Conservation (phyloP, 1,139 yeast species). For the Pichia sp. region DNA sequence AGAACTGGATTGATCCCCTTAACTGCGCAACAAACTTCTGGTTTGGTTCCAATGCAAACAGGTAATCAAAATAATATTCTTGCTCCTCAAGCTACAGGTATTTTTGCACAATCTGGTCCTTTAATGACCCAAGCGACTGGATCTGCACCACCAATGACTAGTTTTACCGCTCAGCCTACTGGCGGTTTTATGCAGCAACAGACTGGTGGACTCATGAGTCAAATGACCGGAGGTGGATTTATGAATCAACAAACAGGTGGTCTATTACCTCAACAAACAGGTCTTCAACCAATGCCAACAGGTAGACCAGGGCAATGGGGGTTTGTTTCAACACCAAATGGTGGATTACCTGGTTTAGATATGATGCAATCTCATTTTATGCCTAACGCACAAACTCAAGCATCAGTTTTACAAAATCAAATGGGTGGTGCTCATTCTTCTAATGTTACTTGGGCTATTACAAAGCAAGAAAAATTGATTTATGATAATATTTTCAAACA, state of each 20-base stretch:
- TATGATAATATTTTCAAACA: slow-evolving; percentile 85
- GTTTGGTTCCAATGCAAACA: slow-evolving; percentile 41
- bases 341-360: slow-evolving; percentile 69
- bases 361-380: slow-evolving; percentile 70
- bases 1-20: slow-evolving; percentile 27
- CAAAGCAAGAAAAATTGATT: slow-evolving; percentile 77
- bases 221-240: slow-evolving; percentile 29
- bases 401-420: slow-evolving; percentile 38
- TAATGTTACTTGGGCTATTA: slow-evolving; percentile 66
- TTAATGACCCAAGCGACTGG: slow-evolving; percentile 23
- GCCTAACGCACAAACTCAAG: slow-evolving; percentile 44
- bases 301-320: slow-evolving; percentile 85
- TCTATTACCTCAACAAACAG: slow-evolving; percentile 36
- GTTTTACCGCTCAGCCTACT: slow-evolving; percentile 26
- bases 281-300: slow-evolving; percentile 47
- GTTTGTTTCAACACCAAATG: slow-evolving; percentile 63
- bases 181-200: slow-evolving; percentile 27
- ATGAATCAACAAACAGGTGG: slow-evolving; percentile 35
- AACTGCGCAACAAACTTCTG: slow-evolving; percentile 28
- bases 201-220: slow-evolving; percentile 15
- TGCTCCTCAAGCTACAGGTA: slow-evolving; percentile 31
- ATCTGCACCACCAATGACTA: slow-evolving; percentile 19
- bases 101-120: slow-evolving; percentile 28
- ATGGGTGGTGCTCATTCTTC: slow-evolving; percentile 46
- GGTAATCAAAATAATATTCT: too few species aligned